Conservation (phyloP, 768 basidiomycete species). For the Naganishia kalamii region DNA sequence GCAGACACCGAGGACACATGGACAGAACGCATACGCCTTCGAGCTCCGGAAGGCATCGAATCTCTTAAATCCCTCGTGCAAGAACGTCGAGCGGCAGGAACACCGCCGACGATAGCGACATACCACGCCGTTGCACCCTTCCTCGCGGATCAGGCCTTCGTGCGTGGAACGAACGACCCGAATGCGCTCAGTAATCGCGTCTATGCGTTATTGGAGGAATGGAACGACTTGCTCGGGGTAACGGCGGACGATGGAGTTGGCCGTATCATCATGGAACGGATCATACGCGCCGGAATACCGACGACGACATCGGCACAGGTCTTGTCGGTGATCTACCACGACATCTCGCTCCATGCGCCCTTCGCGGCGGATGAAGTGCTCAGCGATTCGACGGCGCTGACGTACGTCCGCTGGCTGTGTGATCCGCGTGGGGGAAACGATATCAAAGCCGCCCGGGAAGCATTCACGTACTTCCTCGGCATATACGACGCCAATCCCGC, state of each 20-base stretch:
- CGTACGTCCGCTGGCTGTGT: slow-evolving; percentile 2
- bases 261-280: background rate
- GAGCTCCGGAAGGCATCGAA: background rate
- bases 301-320: background rate
- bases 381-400: background rate
- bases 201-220: background rate
- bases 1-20: background rate
- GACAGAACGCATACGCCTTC: background rate
- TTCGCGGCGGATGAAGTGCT: slow-evolving; percentile 5
- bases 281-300: background rate
- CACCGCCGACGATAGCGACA: background rate
- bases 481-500: slow-evolving; percentile 1
- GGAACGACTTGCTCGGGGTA: background rate
- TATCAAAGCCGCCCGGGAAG: background rate
- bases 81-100: background rate
- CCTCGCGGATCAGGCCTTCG: background rate
- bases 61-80: background rate
- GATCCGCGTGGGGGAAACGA: background rate
- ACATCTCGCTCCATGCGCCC: background rate
- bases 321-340: background rate
- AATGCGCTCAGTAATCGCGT: slow-evolving; percentile 1
- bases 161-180: background rate
- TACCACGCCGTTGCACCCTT: slow-evolving; percentile 5
- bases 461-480: slow-evolving; percentile 4
- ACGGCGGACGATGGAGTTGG: slow-evolving; percentile 12